A percentile compares a stretch with the other conserved stretches of the same genome.
Conservation (phyloP, 2,329 filamentous ascomycete genomes). For the Pseudogymnoascus verrucosus region DNA sequence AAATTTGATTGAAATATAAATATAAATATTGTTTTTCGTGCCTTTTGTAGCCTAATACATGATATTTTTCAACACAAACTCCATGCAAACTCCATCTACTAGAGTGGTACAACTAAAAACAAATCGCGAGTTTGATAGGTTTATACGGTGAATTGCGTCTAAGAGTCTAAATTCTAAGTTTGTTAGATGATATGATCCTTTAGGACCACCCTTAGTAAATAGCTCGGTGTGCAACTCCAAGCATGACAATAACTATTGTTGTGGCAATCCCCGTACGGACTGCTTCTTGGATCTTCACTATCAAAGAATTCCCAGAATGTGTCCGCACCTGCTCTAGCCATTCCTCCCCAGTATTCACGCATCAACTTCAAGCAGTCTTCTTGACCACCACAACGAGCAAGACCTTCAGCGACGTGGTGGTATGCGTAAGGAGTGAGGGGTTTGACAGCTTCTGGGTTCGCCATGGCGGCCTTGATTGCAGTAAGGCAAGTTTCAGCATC, state of each 20-base stretch:
- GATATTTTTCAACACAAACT: neutral
- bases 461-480: conserved; percentile 22
- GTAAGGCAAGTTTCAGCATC: conserved; percentile 15
- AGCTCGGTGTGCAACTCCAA: conserved; percentile 28
- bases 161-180: neutral
- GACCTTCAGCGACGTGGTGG: conserved; percentile 26
- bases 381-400: conserved; percentile 22
- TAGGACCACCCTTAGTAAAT: conserved; percentile 22
- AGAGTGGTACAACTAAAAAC: neutral
- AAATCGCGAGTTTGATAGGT: neutral
- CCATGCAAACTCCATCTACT: neutral
- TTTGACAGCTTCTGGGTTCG: conserved; percentile 22
- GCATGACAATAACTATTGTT: conserved; percentile 31
- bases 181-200: conserved; percentile 10
- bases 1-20: neutral
- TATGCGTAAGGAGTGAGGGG: conserved; percentile 28
- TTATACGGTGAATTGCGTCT: neutral
- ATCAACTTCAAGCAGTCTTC: conserved; percentile 26
- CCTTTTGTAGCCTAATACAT: neutral
- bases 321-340: conserved; percentile 27
- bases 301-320: conserved; percentile 31
- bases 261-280: conserved; percentile 27
- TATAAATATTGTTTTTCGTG: neutral
- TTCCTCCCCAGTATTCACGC: conserved; percentile 29
- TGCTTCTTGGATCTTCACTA: conserved; percentile 21